phyloP scores from a whole-genome alignment of 768 basidiomycete species.

The Suillus occidentalis region DNA sequence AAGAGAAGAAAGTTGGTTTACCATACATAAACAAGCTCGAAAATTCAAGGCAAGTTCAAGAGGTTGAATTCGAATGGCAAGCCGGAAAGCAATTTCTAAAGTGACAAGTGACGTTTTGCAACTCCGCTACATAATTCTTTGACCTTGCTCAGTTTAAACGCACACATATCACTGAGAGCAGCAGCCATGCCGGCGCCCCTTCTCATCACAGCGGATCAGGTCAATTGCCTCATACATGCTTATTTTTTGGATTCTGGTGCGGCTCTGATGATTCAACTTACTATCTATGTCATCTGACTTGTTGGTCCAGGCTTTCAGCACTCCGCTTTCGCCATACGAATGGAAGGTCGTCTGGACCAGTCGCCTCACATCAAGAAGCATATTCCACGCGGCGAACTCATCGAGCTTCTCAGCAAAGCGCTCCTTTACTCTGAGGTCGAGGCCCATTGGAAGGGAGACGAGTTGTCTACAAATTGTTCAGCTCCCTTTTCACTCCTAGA shows the following conservation, averaged over 20 bases:
- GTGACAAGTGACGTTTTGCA: neutral
- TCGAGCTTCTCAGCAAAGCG: constrained; percentile 79
- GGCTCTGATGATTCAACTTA: neutral
- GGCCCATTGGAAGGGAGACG: constrained; percentile 72
- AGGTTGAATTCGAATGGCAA: neutral
- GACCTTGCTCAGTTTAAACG: neutral
- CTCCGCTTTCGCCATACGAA: constrained; percentile 77
- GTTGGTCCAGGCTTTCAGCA: constrained; percentile 66
- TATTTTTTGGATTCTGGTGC: constrained; percentile 83
- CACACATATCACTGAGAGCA: neutral
- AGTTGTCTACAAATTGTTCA: constrained; percentile 64
- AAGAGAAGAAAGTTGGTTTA: neutral
- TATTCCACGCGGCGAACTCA: constrained; percentile 77
- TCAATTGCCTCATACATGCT: constrained; percentile 83
- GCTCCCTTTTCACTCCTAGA: constrained; percentile 73
- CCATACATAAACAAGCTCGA: neutral
- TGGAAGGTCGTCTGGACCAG: constrained; percentile 69
- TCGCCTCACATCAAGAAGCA: constrained; percentile 70
- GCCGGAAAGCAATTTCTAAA: neutral
- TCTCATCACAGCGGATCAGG: constrained; percentile 74
- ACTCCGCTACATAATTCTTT: neutral
- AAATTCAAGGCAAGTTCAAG: neutral
- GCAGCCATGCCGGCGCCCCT: constrained; percentile 44
- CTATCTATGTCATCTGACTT: constrained; percentile 12
- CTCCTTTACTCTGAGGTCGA: constrained; percentile 82